Evolutionary conservation across 2,329 filamentous ascomycete species (phyloP), one percentile per base, ranked within the genome.

Genomic region (Colletotrichum echinochloae): DNA sequence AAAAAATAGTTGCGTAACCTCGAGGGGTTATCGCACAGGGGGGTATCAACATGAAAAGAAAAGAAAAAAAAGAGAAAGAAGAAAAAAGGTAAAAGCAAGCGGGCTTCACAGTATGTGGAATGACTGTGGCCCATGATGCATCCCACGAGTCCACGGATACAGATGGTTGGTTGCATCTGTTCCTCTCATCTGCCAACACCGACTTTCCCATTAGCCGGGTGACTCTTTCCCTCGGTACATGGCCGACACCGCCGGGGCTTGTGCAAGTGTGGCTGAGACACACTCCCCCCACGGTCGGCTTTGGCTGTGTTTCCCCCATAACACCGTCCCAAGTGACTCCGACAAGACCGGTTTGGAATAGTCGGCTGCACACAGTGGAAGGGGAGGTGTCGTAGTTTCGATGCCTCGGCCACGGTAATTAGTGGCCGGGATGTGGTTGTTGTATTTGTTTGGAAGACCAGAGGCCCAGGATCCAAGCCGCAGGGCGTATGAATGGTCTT

Each of bases 231-330:
- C 64, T 70, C 41, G 56, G 44, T 66, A 18, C 30, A 30, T 69
- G 68, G 59, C 68, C 65, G 59, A 69, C 55, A 63, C n/a, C 68
- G 65, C 65, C 65, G 39, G 39, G 44, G 60, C 65, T 16, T 62
- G 63, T 69, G 68, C 54, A 41, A 60, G 68, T 71, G 68, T 71
- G 68, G 68, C 65, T 69, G 59, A 69, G 65, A 71, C 68, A 46
- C 60, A 37, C 52, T 60, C n/a, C 37, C 37, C 56, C 67, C 67
- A 69, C 65, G 26, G 59, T 69, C 68, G 59, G 65, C 68, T 49
- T 64, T 49, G 65, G 52, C 55, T 61, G 65, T 71, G 65, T 7
- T 23, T 37, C 28, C 68, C 65, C 65, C 59, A 64, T 59, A 69
- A 69, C 65, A n/a, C 52, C 54, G 30, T 55, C 55, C 59, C 65